A percentile compares a stretch with the other conserved stretches of the same genome.
phyloP scores from a whole-genome alignment of 2,329 filamentous ascomycete species.

The Fusarium siculi region DNA sequence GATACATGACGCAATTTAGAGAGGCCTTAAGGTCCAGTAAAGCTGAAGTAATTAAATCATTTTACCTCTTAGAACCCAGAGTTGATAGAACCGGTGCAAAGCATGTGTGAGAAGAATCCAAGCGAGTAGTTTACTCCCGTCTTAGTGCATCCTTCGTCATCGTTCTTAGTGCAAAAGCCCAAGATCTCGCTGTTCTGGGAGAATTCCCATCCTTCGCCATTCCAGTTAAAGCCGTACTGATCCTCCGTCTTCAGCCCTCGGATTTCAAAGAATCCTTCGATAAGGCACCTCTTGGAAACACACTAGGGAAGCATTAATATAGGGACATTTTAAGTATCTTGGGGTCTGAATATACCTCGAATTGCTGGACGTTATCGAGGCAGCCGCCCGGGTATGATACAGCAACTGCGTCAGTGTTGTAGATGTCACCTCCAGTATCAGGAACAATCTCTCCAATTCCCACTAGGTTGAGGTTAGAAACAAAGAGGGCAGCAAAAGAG shows the following conservation, averaged over 20 bases:
- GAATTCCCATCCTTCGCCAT: background rate
- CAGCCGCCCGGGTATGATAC: background rate
- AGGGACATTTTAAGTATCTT: too few species aligned
- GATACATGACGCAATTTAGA: rapidly evolving
- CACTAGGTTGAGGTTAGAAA: background rate
- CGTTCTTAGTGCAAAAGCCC: background rate
- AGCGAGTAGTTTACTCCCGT: background rate
- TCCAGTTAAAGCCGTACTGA: background rate
- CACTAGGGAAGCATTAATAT: background rate
- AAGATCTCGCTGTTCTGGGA: background rate
- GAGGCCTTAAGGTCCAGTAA: rapidly evolving
- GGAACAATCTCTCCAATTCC: background rate
- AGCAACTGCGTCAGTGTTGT: background rate
- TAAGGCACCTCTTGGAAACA: background rate
- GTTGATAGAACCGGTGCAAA: background rate
- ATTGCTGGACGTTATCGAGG: background rate
- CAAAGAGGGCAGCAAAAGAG: rapidly evolving
- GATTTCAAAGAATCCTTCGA: background rate
- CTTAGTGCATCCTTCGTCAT: background rate
- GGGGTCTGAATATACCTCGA: background rate
- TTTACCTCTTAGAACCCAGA: too few species aligned
- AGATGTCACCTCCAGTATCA: background rate
- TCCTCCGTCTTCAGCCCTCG: background rate
- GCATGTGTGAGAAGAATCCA: background rate
- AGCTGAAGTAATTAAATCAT: background rate